A percentile compares a stretch with the other conserved stretches of the same genome.
Evolutionary conservation across 495 filamentous ascomycete genomes (phyloP).

Genomic region (Hyphodiscus hymeniophilus): DNA sequence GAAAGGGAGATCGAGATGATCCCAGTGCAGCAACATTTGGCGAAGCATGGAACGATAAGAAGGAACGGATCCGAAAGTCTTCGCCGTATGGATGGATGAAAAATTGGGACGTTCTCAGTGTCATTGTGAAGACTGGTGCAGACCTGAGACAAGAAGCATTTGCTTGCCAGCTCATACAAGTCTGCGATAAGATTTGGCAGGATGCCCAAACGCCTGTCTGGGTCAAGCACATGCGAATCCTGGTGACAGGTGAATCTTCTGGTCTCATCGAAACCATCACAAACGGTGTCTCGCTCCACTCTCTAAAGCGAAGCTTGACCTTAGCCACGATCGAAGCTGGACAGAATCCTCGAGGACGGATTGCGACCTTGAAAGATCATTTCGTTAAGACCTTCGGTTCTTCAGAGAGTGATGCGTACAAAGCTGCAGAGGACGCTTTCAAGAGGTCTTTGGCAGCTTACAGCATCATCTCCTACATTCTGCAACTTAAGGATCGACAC

Average conservation of each 20-base stretch:
- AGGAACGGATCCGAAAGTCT: constrained; percentile 65
- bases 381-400: constrained; percentile 67
- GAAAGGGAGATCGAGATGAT: constrained; percentile 69
- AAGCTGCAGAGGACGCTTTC: constrained; percentile 59
- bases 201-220: constrained; percentile 65
- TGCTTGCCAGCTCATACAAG: constrained; percentile 66
- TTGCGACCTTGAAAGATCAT: constrained; percentile 68
- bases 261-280: constrained; percentile 75
- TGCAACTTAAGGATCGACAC: constrained; percentile 74
- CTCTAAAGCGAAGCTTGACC: constrained; percentile 65
- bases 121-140: constrained; percentile 73
- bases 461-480: constrained; percentile 65
- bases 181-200: constrained; percentile 68
- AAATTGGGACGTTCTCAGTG: constrained; percentile 72
- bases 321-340: constrained; percentile 56
- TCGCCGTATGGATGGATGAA: constrained; percentile 72
- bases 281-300: constrained; percentile 69
- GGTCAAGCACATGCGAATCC: constrained; percentile 72
- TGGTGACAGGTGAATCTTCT: constrained; percentile 70
- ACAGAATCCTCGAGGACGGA: constrained; percentile 54
- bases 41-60: constrained; percentile 68
- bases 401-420: constrained; percentile 51
- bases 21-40: constrained; percentile 75
- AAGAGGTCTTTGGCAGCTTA: constrained; percentile 64
- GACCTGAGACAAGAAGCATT: constrained; percentile 73